These are phyloP conservation scores for Metarhizium brunneum DNA, from an alignment of 2,329 filamentous ascomycete species.

Conservation along the genomic window DNA sequence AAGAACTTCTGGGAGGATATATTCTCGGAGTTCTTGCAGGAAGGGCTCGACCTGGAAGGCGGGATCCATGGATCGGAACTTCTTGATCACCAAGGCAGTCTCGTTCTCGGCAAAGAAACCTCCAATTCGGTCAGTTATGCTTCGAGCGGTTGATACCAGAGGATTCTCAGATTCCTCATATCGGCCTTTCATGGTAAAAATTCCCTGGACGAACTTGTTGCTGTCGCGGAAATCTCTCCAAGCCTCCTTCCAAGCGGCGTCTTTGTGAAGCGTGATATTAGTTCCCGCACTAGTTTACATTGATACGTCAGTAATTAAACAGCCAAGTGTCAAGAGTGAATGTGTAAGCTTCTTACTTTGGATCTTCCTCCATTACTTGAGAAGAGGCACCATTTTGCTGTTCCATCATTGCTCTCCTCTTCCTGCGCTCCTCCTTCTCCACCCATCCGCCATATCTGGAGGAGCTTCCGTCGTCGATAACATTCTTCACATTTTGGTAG, in stretches of 20 bases:
- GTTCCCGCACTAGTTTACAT: constrained; percentile 66
- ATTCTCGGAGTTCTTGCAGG: constrained; percentile 89
- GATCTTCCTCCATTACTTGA: constrained; percentile 71
- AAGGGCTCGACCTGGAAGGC: constrained; percentile 93
- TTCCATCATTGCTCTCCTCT: constrained; percentile 65
- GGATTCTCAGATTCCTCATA: constrained; percentile 98
- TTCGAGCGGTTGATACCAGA: constrained; percentile 82
- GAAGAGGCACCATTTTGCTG: constrained; percentile 42
- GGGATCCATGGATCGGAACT: constrained; percentile 92
- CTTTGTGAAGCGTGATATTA: constrained; percentile 91
- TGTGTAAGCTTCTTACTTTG: constrained; percentile 54
- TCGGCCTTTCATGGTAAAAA: constrained; percentile 76
- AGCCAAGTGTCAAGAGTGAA: background rate
- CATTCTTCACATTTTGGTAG: constrained; percentile 88
- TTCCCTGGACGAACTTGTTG: constrained; percentile 76
- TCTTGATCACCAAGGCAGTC: constrained; percentile 95
- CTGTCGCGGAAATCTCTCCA: constrained; percentile 92
- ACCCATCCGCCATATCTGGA: constrained; percentile 94
- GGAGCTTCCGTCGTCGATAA: constrained; percentile 94
- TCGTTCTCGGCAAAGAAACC: constrained; percentile 99
- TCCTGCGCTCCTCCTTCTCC: constrained; percentile 88
- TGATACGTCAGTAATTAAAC: background rate
- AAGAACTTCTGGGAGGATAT: constrained; percentile 92
- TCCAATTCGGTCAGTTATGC: constrained; percentile 84
- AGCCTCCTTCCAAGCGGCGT: constrained; percentile 95